Base-by-base conservation (phyloP, 2,329 filamentous ascomycete species). In the Aspergillus sp. region DNA sequence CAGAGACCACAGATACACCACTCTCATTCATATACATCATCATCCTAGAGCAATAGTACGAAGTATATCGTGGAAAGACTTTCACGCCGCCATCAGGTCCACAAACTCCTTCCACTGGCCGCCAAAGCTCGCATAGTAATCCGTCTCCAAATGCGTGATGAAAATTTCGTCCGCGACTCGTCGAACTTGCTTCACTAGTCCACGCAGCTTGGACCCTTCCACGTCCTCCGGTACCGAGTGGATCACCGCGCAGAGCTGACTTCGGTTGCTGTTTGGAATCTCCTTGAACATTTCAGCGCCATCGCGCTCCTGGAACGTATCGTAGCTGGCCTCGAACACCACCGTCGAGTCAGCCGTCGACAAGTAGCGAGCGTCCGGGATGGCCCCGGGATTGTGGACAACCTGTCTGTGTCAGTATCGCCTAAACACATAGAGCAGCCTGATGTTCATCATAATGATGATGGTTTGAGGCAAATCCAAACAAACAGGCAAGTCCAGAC, bases 331-430 rank as follows among this genome's bases (percentile, higher is more conserved):
- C 64, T 79, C 76, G 49, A 79, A 78, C 13, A 76, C 72, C 26
- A 77, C 73, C 5, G 76, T 71, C 55, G 71, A 74, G 64, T 79
- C 74, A 24, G 74, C 73, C 1, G 64, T 65, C 35, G 67, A 57
- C 51, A 75, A 66, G 60, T 74, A 78, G 26, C 64, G 66, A 47
- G 66, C 61, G 51, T 73, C 70, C 3, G 75, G 72, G 13, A 77
- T 65, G 5, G 71, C 68, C 20, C 76, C 76, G 4, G 76, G 76
- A 54, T 79, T 79, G 60, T 76, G 74, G 32, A 77, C 68, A 43
- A 76, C 61, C 68, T 74, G 50, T 2, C 33, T 3, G 26, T 11
- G 26, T 30, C 26, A 30, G 26, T 30, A 11, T 30, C 9, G 22
- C 22, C 22, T 22, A 4, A 10, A 30, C 10, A 3, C 26, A 30